These are phyloP conservation scores for Dryadomyces quercus-mongolicae DNA, from an alignment of 2,329 filamentous ascomycete genomes.

Conservation along the genomic window DNA sequence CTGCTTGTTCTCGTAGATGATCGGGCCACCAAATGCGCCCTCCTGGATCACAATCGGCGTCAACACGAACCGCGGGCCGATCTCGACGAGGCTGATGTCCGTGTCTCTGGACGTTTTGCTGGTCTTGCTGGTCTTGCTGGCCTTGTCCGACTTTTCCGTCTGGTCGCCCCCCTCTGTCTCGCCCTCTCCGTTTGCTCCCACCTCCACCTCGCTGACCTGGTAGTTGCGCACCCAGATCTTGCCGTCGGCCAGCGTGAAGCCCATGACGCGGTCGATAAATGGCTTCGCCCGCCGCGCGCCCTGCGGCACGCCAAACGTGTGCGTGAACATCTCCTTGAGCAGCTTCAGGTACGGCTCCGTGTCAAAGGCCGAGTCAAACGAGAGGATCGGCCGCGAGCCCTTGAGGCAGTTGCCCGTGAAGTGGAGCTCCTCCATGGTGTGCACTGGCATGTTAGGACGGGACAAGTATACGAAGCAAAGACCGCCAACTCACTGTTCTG, in stretches of 20 bases:
- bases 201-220: constrained; percentile 76
- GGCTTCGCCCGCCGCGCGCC: constrained; percentile 84
- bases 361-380: constrained; percentile 83
- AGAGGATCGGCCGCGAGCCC: constrained; percentile 80
- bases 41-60: constrained; percentile 94
- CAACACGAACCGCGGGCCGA: constrained; percentile 84
- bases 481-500: constrained; percentile 49
- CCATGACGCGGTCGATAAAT: constrained; percentile 91
- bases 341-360: constrained; percentile 66
- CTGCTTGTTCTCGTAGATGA: constrained; percentile 97
- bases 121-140: constrained; percentile 12
- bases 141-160: constrained; percentile 20
- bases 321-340: constrained; percentile 80
- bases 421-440: constrained; percentile 93
- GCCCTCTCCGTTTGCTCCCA: constrained; percentile 29
- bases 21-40: constrained; percentile 85
- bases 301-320: constrained; percentile 86
- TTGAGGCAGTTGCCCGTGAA: constrained; percentile 97
- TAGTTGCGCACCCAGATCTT: constrained; percentile 96
- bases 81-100: constrained; percentile 77
- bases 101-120: constrained; percentile 47
- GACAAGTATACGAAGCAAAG: background rate
- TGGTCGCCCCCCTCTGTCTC: constrained; percentile 20
- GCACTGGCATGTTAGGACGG: constrained; percentile 39
- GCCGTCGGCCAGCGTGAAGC: constrained; percentile 78